Percentiles rank a stretch among this genome's conserved stretches.
These are phyloP conservation scores for Castanopsis chinensis DNA, from an alignment of 306 rosid species.

Conservation along the genomic window DNA sequence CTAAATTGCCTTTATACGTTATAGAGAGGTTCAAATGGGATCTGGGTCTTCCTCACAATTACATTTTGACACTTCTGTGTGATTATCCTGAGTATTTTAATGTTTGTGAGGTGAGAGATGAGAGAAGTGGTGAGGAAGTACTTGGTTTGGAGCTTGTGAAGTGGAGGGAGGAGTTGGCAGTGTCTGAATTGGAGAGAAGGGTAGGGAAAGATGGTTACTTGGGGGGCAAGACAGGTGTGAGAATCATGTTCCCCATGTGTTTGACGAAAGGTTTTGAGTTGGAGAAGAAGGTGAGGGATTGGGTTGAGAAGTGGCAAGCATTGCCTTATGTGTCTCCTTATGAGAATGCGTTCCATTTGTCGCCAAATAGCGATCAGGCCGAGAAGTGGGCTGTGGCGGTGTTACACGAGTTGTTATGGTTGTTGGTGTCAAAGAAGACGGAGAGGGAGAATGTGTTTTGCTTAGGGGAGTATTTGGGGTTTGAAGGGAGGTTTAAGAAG, in stretches of 20 bases:
- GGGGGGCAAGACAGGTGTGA: constrained; percentile 31
- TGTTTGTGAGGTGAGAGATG: constrained; percentile 51
- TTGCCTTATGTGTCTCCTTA: constrained; percentile 85
- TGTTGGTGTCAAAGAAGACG: constrained; percentile 76
- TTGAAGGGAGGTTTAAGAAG: constrained; percentile 62
- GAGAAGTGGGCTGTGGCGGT: constrained; percentile 87
- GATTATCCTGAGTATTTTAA: constrained; percentile 79
- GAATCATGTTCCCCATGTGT: constrained; percentile 57
- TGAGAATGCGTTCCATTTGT: constrained; percentile 70
- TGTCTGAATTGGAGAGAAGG: constrained; percentile 73
- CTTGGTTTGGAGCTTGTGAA: constrained; percentile 75
- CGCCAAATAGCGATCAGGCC: constrained; percentile 57
- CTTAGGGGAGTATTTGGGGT: constrained; percentile 70
- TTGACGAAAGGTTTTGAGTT: constrained; percentile 75
- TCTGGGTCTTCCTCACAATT: constrained; percentile 73
- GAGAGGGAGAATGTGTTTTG: constrained; percentile 50
- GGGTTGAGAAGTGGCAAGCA: constrained; percentile 81
- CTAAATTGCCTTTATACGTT: constrained; percentile 60
- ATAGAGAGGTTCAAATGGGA: constrained; percentile 81
- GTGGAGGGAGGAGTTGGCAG: constrained; percentile 62
- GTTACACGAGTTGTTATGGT: constrained; percentile 76
- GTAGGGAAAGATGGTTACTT: constrained; percentile 9
- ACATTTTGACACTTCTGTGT: constrained; percentile 49
- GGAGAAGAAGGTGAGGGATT: constrained; percentile 60
- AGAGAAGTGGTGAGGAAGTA: constrained; percentile 45